Evolutionary conservation across 1,139 yeast species (phyloP).

Genomic region (Yamadazyma siamensis): DNA sequence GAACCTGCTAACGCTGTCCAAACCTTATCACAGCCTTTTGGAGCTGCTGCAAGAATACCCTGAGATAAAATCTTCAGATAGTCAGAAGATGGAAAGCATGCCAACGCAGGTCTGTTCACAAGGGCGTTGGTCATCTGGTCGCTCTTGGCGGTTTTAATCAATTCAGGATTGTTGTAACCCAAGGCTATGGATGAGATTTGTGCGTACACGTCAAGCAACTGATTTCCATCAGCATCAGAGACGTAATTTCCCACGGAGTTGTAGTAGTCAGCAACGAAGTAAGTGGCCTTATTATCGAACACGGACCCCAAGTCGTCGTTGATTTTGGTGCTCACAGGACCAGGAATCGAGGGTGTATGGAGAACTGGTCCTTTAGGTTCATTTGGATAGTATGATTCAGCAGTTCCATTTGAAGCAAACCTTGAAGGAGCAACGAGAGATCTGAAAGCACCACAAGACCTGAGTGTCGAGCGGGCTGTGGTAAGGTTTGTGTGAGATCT

Average conservation of each 20-base stretch:
- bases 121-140: conserved; percentile 63
- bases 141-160: conserved; percentile 53
- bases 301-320: conserved; percentile 49
- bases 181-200: conserved; percentile 69
- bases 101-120: conserved; percentile 67
- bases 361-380: conserved; percentile 55
- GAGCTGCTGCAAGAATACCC: conserved; percentile 64
- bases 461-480: conserved; percentile 1
- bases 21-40: conserved; percentile 60
- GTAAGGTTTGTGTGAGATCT: background rate
- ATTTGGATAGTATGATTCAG: conserved; percentile 38
- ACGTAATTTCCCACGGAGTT: conserved; percentile 63
- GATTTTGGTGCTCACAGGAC: conserved; percentile 50
- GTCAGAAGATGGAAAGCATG: conserved; percentile 65
- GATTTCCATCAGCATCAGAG: conserved; percentile 65
- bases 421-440: too few species aligned
- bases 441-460: too few species aligned
- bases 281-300: conserved; percentile 63
- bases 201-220: conserved; percentile 57
- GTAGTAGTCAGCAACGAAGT: conserved; percentile 60
- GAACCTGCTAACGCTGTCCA: conserved; percentile 76
- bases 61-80: conserved; percentile 47
- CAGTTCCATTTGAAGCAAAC: too few species aligned
- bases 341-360: conserved; percentile 50
- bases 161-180: conserved; percentile 67